Conservation (phyloP, 2,329 filamentous ascomycete genomes). For the Trichophyton schoenleinii region DNA sequence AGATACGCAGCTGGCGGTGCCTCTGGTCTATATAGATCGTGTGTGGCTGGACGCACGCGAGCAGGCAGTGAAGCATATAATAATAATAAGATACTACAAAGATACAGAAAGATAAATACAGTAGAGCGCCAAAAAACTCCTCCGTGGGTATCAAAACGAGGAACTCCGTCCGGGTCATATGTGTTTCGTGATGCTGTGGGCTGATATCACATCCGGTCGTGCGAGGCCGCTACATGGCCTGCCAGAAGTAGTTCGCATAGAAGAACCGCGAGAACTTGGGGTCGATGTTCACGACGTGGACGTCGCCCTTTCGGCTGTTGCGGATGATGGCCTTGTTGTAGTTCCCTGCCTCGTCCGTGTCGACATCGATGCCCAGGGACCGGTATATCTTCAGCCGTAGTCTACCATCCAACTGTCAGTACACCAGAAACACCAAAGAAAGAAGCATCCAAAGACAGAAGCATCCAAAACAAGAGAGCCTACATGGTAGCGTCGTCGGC, state of each 20-base stretch:
- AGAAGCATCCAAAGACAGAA: too few species aligned
- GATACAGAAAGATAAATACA: background rate
- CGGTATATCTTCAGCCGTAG: slow-evolving; percentile 83
- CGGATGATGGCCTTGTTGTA: slow-evolving; percentile 76
- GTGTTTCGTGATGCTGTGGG: background rate
- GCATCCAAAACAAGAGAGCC: background rate
- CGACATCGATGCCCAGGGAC: slow-evolving; percentile 78
- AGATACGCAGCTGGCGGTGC: too few species aligned
- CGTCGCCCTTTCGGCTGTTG: slow-evolving; percentile 76
- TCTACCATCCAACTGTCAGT: slow-evolving; percentile 25
- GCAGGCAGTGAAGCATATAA: background rate
- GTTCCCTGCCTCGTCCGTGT: slow-evolving; percentile 66
- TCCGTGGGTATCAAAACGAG: slow-evolving; percentile 1
- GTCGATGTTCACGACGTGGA: slow-evolving; percentile 89
- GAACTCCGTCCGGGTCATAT: background rate
- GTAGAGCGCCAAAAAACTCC: background rate
- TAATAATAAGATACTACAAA: background rate
- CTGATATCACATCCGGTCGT: background rate
- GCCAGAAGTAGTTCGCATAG: slow-evolving; percentile 94
- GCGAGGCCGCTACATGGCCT: slow-evolving; percentile 51
- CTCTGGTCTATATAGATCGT: too few species aligned
- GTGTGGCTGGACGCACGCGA: background rate
- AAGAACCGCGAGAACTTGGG: slow-evolving; percentile 83
- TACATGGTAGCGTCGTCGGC: slow-evolving; percentile 39
- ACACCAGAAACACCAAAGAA: background rate